These are phyloP conservation scores for Auxenochlorella protothecoides DNA, from an alignment of 139 green algal species.

Conservation along the genomic window DNA sequence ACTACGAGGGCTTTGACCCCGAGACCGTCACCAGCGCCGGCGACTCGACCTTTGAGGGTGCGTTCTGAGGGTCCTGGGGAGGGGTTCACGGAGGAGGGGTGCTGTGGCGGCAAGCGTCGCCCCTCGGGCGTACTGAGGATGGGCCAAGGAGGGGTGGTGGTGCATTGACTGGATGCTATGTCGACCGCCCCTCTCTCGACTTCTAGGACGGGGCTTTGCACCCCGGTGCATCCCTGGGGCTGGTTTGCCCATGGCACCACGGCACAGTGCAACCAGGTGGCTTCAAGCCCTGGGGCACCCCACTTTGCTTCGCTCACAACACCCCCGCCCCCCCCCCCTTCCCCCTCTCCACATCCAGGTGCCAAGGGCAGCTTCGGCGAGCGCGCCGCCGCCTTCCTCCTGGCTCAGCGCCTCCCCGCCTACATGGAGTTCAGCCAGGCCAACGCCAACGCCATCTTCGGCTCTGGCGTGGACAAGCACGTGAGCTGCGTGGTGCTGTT, in stretches of 20 bases:
- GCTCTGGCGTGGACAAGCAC: conserved; percentile 55
- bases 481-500: conserved; percentile 8
- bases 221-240: too few species aligned
- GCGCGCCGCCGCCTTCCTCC: conserved; percentile 38
- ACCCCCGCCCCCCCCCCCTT: too few species aligned
- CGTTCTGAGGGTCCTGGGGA: neutral
- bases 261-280: too few species aligned
- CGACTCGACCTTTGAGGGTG: conserved; percentile 4
- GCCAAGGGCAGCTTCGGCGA: conserved; percentile 6
- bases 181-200: too few species aligned
- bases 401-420: conserved; percentile 56
- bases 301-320: too few species aligned
- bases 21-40: conserved; percentile 20
- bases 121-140: too few species aligned
- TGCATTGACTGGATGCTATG: conserved; percentile 2
- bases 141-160: conserved; percentile 1
- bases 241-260: too few species aligned
- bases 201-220: too few species aligned
- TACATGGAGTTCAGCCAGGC: conserved; percentile 59
- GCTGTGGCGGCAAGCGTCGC: neutral
- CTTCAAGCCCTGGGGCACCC: too few species aligned
- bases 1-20: conserved; percentile 38
- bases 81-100: neutral
- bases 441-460: conserved; percentile 68
- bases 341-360: too few species aligned